Evolutionary conservation across 345 rosid species (phyloP), one percentile per base, ranked within the genome.

Genomic region (Corchorus capsularis): DNA sequence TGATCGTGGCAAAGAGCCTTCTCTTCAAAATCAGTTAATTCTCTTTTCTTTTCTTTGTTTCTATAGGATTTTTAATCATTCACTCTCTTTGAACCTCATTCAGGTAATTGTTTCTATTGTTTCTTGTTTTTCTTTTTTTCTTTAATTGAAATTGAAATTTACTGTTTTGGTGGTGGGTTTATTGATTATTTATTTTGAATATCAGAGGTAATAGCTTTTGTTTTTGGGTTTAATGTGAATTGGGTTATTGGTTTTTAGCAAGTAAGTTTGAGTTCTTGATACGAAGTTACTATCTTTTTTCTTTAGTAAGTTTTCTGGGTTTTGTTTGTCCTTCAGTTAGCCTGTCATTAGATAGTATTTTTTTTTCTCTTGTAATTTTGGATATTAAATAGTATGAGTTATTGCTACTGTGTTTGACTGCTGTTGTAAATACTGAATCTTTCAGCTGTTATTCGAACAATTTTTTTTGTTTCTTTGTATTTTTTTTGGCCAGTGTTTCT

Each of bases 1-100:
- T 66, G 78, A 75, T 75, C 78, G 72, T 75, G 66, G 73, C 63
- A 39, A 56, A 32, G 71, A 54, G 78, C 43, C 46, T 61, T 46
- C 49, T 34, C 34, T 60, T 59, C 27, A 27, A 54, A 8, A 54
- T 15, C 78, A 45, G 62, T 55, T 54, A 49, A 61, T 32, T 34
- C 16, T 11, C 32, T 61, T 60, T 60, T 60, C 17, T 12, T 12
- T 41, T 55, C 7, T 37, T 39, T 37, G 3, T 0, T 4, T 49
- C 8, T 62, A 10, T 57, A 32, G 65, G 43, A 27, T 27, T 7
- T 32, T 69, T 52, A 8, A 22, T 1, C 4, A 8, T 34, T 34
- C 45, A 4, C 60, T 10, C 60, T 55, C 52, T 73, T 61, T 45
- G 65, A 59, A 9, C 53, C 57, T 39, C 14, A 27, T 61, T 60